A percentile compares a stretch with the other conserved stretches of the same genome.
phyloP scores from a whole-genome alignment of 306 rosid genomes.

The Cucumis cinereus region DNA sequence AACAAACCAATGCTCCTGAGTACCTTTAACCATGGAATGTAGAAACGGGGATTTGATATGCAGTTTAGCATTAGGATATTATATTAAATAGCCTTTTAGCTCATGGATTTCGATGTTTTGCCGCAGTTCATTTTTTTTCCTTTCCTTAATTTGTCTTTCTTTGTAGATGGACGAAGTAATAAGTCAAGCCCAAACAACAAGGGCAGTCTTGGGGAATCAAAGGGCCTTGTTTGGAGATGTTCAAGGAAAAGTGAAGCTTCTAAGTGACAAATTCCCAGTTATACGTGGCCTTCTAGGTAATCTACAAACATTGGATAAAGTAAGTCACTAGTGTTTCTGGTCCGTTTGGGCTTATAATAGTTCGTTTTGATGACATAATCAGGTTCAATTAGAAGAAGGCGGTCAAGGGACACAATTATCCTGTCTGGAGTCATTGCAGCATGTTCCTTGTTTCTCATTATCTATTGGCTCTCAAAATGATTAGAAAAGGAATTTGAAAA shows the following conservation, averaged over 20 bases:
- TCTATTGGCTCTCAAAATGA: slow-evolving; percentile 96
- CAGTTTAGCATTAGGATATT: not conserved
- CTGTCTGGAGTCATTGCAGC: slow-evolving; percentile 89
- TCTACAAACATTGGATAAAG: not conserved
- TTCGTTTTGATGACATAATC: not conserved
- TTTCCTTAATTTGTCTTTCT: not conserved
- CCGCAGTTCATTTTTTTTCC: not conserved
- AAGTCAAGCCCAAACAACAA: slow-evolving; percentile 96
- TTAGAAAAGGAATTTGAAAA: slow-evolving; percentile 14
- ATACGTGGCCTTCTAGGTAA: slow-evolving; percentile 81
- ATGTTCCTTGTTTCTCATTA: slow-evolving; percentile 86
- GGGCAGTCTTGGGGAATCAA: slow-evolving; percentile 77
- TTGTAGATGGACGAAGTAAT: slow-evolving; percentile 96
- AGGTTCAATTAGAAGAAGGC: slow-evolving; percentile 82
- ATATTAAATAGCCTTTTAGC: not conserved
- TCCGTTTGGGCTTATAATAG: not conserved
- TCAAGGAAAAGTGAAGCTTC: slow-evolving; percentile 86
- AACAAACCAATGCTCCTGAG: too few relatives aligned
- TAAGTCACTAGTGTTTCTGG: not conserved
- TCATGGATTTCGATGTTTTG: not conserved
- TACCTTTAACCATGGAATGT: too few relatives aligned
- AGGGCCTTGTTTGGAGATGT: slow-evolving; percentile 80
- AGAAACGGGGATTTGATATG: not conserved
- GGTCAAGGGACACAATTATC: slow-evolving; percentile 86
- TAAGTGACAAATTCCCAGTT: slow-evolving; percentile 77